These are phyloP conservation scores for Pseudogymnoascus sp. DNA, from an alignment of 2,329 filamentous ascomycete species.

Conservation along the genomic window DNA sequence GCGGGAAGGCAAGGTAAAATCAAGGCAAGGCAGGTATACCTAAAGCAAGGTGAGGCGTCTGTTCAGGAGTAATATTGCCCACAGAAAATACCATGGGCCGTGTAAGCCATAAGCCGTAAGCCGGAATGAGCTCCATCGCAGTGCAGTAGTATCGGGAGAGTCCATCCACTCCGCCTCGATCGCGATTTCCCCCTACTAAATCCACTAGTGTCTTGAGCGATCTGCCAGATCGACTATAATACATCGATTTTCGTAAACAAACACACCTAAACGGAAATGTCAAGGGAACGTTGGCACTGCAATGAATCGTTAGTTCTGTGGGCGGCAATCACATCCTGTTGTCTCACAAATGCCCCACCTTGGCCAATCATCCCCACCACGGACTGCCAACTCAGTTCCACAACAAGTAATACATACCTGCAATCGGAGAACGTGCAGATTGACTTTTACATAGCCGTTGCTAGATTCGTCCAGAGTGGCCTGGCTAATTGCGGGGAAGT, in stretches of 20 bases:
- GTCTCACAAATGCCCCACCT: background rate
- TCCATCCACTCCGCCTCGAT: background rate
- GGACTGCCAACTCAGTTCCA: background rate
- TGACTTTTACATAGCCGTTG: background rate
- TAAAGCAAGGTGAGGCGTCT: background rate
- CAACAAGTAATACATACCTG: background rate
- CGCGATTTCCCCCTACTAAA: background rate
- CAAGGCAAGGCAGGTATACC: background rate
- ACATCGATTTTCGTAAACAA: background rate
- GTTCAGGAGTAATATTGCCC: background rate
- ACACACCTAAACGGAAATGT: background rate
- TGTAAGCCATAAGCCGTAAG: background rate
- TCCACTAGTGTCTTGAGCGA: background rate
- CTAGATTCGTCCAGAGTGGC: background rate
- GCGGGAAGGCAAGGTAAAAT: background rate
- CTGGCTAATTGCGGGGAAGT: background rate
- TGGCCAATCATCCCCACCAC: background rate
- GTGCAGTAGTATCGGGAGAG: background rate
- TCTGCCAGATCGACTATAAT: background rate
- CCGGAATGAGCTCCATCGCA: background rate
- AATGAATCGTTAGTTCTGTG: slow-evolving; percentile 1
- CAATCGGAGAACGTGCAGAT: background rate
- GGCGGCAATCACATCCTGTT: background rate
- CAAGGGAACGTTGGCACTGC: background rate
- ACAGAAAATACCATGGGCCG: background rate